phyloP scores from a whole-genome alignment of 2,329 filamentous ascomycete genomes.

The Colletotrichum viniferum region DNA sequence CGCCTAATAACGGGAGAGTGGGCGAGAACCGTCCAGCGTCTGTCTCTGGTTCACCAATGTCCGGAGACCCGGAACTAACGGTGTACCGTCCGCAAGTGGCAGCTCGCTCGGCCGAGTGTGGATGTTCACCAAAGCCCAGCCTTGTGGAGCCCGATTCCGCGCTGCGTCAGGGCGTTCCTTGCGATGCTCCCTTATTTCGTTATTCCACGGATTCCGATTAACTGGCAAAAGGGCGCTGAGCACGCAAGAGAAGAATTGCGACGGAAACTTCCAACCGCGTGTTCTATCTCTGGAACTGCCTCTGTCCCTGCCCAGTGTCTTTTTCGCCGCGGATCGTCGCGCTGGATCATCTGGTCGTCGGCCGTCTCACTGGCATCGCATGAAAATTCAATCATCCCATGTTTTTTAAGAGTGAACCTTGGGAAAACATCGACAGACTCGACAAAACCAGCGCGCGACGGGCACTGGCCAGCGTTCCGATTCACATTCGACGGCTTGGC shows the following conservation, averaged over 20 bases:
- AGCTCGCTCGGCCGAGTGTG: conserved; percentile 1
- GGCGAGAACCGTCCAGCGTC: not conserved
- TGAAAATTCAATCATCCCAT: conserved; percentile 12
- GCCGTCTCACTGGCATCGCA: conserved; percentile 6
- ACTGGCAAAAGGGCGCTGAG: not conserved
- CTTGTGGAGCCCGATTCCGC: conserved; percentile 6
- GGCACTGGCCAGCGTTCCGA: conserved; percentile 9
- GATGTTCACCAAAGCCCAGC: not conserved
- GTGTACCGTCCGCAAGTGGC: not conserved
- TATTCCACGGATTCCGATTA: not conserved
- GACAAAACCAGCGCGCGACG: conserved; percentile 10
- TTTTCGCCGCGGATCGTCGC: conserved; percentile 1
- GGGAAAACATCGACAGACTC: not conserved
- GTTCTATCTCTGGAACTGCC: not conserved
- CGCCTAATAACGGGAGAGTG: not conserved
- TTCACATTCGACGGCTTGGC: conserved; percentile 9
- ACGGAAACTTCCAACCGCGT: not conserved
- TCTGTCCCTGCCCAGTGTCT: not conserved
- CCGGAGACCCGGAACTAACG: not conserved
- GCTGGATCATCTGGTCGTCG: conserved; percentile 12
- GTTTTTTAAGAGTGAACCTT: not conserved
- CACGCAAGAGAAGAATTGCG: not conserved
- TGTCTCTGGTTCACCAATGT: not conserved
- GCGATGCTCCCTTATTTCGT: not conserved
- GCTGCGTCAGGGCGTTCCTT: conserved; percentile 3